Evolutionary conservation across 768 basidiomycete species (phyloP).

Genomic region (Panellus pusillus): DNA sequence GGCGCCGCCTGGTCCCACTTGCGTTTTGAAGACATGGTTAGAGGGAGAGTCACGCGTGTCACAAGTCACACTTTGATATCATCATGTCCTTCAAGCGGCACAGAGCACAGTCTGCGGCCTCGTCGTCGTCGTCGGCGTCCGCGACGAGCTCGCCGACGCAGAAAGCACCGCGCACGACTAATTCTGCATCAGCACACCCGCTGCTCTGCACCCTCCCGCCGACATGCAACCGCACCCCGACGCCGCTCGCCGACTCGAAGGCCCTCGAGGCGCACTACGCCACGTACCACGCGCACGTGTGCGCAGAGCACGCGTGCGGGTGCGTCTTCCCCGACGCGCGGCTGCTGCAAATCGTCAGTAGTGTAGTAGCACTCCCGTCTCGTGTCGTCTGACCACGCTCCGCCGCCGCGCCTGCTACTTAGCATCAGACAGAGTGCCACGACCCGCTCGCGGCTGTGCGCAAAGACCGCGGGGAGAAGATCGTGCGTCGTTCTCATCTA

Average conservation of each 20-base stretch:
- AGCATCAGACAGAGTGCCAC: constrained; percentile 88
- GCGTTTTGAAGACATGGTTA: constrained; percentile 28
- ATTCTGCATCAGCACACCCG: constrained; percentile 31
- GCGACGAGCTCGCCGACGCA: constrained; percentile 23
- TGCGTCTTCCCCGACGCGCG: constrained; percentile 85
- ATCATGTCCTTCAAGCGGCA: constrained; percentile 34
- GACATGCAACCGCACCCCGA: constrained; percentile 71
- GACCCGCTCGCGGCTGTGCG: constrained; percentile 79
- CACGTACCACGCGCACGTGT: constrained; percentile 81
- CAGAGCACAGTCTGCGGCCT: constrained; percentile 37
- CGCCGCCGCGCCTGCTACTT: no score
- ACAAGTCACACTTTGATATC: not conserved
- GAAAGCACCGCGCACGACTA: constrained; percentile 32
- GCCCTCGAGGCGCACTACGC: constrained; percentile 86
- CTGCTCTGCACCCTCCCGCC: constrained; percentile 78
- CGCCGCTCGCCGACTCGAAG: constrained; percentile 59
- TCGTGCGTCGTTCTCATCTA: constrained; percentile 47
- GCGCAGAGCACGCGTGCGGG: constrained; percentile 65
- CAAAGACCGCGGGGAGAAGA: constrained; percentile 82
- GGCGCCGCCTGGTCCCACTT: constrained; percentile 47
- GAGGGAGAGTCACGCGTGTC: no score
- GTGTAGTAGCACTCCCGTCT: no score
- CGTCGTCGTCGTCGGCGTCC: constrained; percentile 34
- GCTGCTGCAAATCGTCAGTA: constrained; percentile 77
- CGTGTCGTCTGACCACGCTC: not conserved